Percentiles rank a stretch among this genome's conserved stretches.
These are phyloP conservation scores for Agrostemma githago DNA, from an alignment of 148 eudicot genomes.

Conservation along the genomic window DNA sequence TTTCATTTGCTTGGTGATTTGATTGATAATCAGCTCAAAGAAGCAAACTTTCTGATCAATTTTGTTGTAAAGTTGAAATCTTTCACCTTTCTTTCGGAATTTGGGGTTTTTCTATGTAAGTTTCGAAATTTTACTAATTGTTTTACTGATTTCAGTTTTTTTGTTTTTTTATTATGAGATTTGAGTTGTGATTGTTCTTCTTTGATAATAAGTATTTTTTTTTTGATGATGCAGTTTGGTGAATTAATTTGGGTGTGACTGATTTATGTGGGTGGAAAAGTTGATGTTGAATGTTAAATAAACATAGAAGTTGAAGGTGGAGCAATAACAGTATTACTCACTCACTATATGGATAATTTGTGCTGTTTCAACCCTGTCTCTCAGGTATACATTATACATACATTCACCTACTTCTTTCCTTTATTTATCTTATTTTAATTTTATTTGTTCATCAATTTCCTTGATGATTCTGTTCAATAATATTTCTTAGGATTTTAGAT, in stretches of 20 bases:
- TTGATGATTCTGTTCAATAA: constrained; percentile 3
- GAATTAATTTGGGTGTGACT: constrained; percentile 14
- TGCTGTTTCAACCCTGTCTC: constrained; percentile 58
- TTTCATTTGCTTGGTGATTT: not conserved
- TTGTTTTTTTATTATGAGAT: constrained; percentile 6
- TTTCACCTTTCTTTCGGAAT: constrained; percentile 10
- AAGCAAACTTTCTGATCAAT: constrained; percentile 13
- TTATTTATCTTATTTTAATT: not conserved
- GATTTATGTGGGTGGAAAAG: constrained; percentile 20
- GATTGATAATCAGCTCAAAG: not conserved
- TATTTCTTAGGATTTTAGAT: not conserved
- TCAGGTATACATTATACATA: constrained; percentile 43
- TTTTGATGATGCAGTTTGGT: constrained; percentile 33
- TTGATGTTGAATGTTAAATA: constrained; percentile 38
- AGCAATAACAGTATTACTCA: constrained; percentile 18
- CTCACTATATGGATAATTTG: constrained; percentile 40
- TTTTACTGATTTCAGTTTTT: not conserved
- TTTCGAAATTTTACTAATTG: constrained; percentile 13
- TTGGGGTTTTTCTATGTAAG: constrained; percentile 23
- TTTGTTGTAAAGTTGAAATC: constrained; percentile 10
- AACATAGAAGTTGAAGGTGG: constrained; percentile 33
- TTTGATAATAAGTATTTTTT: constrained; percentile 21
- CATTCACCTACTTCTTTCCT: not conserved
- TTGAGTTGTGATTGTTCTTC: not conserved
- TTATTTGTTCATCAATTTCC: not conserved